phyloP scores from a whole-genome alignment of 257 asterid species.

The Fraxinus anomala region DNA sequence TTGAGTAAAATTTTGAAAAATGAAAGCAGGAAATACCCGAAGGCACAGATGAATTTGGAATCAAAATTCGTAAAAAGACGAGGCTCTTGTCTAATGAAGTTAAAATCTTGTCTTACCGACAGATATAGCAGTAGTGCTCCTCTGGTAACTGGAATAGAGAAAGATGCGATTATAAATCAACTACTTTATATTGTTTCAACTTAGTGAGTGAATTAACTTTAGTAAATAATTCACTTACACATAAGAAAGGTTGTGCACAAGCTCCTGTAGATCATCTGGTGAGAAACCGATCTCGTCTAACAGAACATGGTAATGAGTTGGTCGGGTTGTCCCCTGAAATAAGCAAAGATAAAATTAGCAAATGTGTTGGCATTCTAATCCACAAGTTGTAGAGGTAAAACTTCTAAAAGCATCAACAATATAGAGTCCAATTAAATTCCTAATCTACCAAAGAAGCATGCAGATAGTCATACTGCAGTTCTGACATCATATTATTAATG shows the following conservation, averaged over 20 bases:
- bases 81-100: background rate
- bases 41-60: no score
- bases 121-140: slow-evolving; percentile 94
- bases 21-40: background rate
- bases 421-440: background rate
- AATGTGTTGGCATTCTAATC: background rate
- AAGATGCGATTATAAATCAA: background rate
- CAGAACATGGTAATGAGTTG: slow-evolving; percentile 85
- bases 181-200: background rate
- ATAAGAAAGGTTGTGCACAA: slow-evolving; percentile 80
- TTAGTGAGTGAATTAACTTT: background rate
- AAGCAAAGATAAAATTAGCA: background rate
- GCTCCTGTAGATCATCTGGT: slow-evolving; percentile 87
- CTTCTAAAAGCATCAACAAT: background rate
- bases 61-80: background rate
- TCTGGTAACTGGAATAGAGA: slow-evolving; percentile 68
- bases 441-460: background rate
- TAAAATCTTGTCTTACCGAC: slow-evolving; percentile 52
- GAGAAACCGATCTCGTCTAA: slow-evolving; percentile 77
- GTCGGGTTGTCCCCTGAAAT: slow-evolving; percentile 81
- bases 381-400: background rate
- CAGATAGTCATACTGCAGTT: background rate
- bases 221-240: slow-evolving; percentile 55
- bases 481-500: background rate
- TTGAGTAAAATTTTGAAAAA: background rate